Evolutionary conservation across 129 eudicot species (phyloP), one percentile per base, ranked within the genome.

Genomic region (Lactuca sativa): DNA sequence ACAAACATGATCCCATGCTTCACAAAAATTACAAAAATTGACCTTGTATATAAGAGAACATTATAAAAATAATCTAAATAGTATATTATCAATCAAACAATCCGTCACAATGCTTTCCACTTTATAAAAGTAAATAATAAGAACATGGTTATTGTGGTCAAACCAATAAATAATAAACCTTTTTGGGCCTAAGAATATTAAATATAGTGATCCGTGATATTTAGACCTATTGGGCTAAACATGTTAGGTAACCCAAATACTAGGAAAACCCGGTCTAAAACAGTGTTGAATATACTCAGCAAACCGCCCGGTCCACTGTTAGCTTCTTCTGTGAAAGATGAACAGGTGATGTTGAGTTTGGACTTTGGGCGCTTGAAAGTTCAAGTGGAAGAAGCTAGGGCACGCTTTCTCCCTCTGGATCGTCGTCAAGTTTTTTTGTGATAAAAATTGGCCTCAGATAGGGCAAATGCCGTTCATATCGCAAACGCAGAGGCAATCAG

Each of bases 391-490:
- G 59, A 71, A 71, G 62, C 52, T 82, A 82, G 86, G 86, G 82
- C 80, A 73, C 82, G 10, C 64, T 66, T 25, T 51, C 51, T 30
- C 57, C 74, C 2, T 55, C 56, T 43, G 43, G 72, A 38, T 70
- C 77, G 12, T 70, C 62, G 38, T 53, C 72, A 16, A 44, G n/a
- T 4, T 66, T 57, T 66, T 32, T 49, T 17, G 10, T 18, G 14
- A 58, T 48, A 7, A 21, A 34, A 49, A 63, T 59, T 9, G 67
- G 57, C 18, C 15, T 40, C 17, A 51, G 16, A 37, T 4, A 15
- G n/a, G 62, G 54, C n/a, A 12, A 69, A 72, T 93, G 98, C 98
- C 98, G 9, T 93, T 93, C 66, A 85, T 93, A 17, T 83, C 88
- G 54, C 70, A 82, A 74, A 87, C 81, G 7, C 66, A 85, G 75